Percentiles rank a stretch among this genome's conserved stretches.
phyloP scores from a whole-genome alignment of 1,284 basidiomycete genomes.

The Phylloboletellus chloephorus region DNA sequence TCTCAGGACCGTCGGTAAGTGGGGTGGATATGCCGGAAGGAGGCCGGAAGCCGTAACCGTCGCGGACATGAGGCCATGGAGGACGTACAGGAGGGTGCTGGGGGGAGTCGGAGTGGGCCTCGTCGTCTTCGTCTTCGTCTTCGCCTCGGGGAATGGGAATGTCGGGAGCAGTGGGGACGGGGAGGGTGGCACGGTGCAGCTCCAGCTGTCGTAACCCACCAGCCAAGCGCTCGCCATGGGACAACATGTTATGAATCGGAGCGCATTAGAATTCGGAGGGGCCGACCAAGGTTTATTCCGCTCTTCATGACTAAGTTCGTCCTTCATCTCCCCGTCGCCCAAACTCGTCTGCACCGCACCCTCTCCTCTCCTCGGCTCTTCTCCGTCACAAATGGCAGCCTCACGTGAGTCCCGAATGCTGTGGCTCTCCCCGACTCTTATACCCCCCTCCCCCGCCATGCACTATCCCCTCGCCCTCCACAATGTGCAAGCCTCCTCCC shows the following conservation, averaged over 20 bases:
- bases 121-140: slow-evolving; percentile 1
- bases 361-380: slow-evolving; percentile 30
- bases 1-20: slow-evolving; percentile 29
- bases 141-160: slow-evolving; percentile 7
- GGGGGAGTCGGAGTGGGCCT: slow-evolving; percentile 10
- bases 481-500: slow-evolving; percentile 30
- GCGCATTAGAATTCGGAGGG: no score
- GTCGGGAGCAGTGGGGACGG: slow-evolving; percentile 11
- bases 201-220: slow-evolving; percentile 23
- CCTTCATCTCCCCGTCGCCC: no score
- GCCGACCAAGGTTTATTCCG: no score
- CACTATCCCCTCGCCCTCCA: slow-evolving; percentile 17
- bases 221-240: slow-evolving; percentile 25
- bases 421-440: slow-evolving; percentile 30
- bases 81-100: slow-evolving; percentile 17
- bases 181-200: slow-evolving; percentile 1
- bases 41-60: slow-evolving; percentile 79
- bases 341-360: slow-evolving; percentile 34
- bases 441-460: slow-evolving; percentile 23
- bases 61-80: slow-evolving; percentile 41
- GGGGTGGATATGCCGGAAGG: slow-evolving; percentile 67
- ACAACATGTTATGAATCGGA: no score
- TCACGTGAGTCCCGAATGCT: slow-evolving; percentile 37
- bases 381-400: slow-evolving; percentile 34
- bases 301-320: slow-evolving; percentile 16